A percentile compares a stretch with the other conserved stretches of the same genome.
Conservation (phyloP, 2,329 filamentous ascomycete species). For the Mollisia scopiformis region DNA sequence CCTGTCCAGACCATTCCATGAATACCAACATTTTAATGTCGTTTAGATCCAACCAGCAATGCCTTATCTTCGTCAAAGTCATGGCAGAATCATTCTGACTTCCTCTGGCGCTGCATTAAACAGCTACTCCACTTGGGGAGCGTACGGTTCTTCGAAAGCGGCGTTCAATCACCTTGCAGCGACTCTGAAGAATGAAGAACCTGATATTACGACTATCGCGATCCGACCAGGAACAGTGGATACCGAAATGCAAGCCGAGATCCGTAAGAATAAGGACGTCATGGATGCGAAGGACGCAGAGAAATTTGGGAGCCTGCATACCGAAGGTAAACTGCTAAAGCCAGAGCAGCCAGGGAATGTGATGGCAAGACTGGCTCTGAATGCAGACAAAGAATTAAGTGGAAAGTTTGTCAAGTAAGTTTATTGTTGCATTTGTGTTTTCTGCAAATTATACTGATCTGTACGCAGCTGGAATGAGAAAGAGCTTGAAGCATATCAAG, state of each 20-base stretch:
- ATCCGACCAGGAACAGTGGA: constrained; percentile 82
- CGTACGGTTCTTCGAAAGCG: constrained; percentile 83
- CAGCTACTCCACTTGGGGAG: constrained; percentile 73
- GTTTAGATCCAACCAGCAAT: constrained; percentile 71
- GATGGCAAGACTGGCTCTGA: constrained; percentile 76
- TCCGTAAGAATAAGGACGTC: constrained; percentile 68
- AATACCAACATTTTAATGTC: background rate
- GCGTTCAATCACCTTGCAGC: constrained; percentile 78
- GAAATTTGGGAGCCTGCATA: constrained; percentile 72
- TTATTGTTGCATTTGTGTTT: background rate
- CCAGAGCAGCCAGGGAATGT: constrained; percentile 86
- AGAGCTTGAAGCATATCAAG: constrained; percentile 58
- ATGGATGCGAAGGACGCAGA: constrained; percentile 61
- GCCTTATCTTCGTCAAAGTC: constrained; percentile 65
- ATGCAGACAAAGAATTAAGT: constrained; percentile 67
- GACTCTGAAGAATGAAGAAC: constrained; percentile 77
- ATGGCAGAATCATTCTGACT: constrained; percentile 75
- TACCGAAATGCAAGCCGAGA: constrained; percentile 86
- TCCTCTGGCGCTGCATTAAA: constrained; percentile 76
- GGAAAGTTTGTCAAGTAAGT: constrained; percentile 75
- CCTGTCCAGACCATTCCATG: constrained; percentile 9
- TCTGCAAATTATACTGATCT: constrained; percentile 24
- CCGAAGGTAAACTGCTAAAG: constrained; percentile 71
- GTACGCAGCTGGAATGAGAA: constrained; percentile 52
- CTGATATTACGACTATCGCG: constrained; percentile 71